Evolutionary conservation across 352 stramenopile genomes (phyloP).

Genomic region (Phytophthora pinifolia): DNA sequence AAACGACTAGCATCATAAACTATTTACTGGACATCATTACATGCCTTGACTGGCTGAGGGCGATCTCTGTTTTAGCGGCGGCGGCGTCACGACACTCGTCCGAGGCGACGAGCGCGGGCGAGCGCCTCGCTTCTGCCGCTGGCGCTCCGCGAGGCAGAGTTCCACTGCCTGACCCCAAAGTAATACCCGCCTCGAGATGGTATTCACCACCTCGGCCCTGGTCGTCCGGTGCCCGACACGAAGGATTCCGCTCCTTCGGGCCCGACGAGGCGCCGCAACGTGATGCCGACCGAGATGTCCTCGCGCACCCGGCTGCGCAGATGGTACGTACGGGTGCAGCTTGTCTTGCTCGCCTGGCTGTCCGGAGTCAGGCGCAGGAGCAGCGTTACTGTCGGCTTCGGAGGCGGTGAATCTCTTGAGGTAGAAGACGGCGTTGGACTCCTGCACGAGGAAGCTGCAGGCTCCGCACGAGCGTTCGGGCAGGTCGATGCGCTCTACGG

Average conservation of each 20-base stretch:
- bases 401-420: conserved; percentile 43
- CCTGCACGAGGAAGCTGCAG: conserved; percentile 56
- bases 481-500: conserved; percentile 62
- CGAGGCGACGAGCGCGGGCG: conserved; percentile 25
- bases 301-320: conserved; percentile 47
- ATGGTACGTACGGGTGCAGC: conserved; percentile 59
- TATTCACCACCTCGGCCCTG: conserved; percentile 53
- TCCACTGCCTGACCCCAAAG: conserved; percentile 63
- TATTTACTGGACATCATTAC: conserved; percentile 20
- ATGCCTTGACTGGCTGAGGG: background rate
- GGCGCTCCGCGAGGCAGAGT: conserved; percentile 48
- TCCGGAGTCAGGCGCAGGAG: conserved; percentile 8
- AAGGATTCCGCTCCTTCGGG: conserved; percentile 28
- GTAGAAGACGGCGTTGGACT: conserved; percentile 66
- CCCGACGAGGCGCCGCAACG: conserved; percentile 42
- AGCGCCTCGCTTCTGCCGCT: conserved; percentile 30
- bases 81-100: conserved; percentile 10
- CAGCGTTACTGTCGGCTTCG: conserved; percentile 9
- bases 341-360: conserved; percentile 40
- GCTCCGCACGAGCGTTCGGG: conserved; percentile 34
- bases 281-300: conserved; percentile 58
- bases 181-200: conserved; percentile 65
- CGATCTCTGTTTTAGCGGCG: too few species aligned
- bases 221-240: too few species aligned
- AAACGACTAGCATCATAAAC: background rate